Evolutionary conservation across 106 monocot species (phyloP), one percentile per base, ranked within the genome.

Genomic region (Xerophyta viscosa): DNA sequence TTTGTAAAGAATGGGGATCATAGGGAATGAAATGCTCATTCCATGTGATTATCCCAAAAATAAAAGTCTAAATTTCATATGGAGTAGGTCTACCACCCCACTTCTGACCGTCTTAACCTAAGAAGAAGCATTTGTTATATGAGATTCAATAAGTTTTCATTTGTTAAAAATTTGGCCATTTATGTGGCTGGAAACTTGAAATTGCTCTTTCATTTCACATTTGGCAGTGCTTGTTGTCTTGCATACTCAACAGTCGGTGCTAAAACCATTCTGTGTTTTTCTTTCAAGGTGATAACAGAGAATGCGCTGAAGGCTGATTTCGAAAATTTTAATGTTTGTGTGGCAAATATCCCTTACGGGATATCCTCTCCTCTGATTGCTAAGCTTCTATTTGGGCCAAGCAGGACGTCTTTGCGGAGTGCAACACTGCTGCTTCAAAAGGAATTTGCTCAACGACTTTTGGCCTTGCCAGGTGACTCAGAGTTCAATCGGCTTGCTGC

Each of bases 281-380:
- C n/a, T n/a, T n/a, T n/a, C n/a, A n/a, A 96, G 85, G 73, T 89
- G 36, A 76, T 96, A 41, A 53, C 37, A 6, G 68, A 66, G 1
- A 79, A 96, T 54, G 84, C 73, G 14, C 46, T 96, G 48, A 89
- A 71, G 74, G 66, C 62, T 3, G 24, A 77, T 8, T 66, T 96
- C 37, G 85, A 81, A 15, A 25, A 53, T 14, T 96, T 85, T 57
- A 84, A 85, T 25, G 42, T 84, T 12, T 89, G 96, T 41, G 82
- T 96, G 0, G 75, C 96, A 13, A 88, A 96, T 73, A 96, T 96
- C 29, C 88, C 96, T 2, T 96, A 96, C 45, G 71, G 76, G 22
- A 96, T 96, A 46, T 89, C 96, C 15, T 96, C 96, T 42, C 88
- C 88, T 15, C 64, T 96, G 18, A 67, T 96, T 19, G 78, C 66